These are phyloP conservation scores for Xylaria longipes DNA, from an alignment of 495 filamentous ascomycete species.

Conservation along the genomic window DNA sequence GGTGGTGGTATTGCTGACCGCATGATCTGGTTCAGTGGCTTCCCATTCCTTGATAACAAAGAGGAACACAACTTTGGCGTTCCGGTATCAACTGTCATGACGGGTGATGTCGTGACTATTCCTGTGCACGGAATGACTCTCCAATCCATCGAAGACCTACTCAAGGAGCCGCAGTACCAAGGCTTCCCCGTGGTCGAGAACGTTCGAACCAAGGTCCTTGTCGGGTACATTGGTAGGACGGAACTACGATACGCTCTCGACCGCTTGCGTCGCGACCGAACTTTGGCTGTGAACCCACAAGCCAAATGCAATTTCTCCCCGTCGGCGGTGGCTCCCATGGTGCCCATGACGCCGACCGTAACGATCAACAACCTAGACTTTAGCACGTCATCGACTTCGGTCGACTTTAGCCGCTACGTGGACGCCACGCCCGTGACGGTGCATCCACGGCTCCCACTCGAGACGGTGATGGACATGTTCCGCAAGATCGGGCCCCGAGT, in stretches of 20 bases:
- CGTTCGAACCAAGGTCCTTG: constrained; percentile 67
- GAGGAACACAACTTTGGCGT: constrained; percentile 98
- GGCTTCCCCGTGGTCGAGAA: constrained; percentile 94
- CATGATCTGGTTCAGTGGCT: constrained; percentile 99
- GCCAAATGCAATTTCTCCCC: constrained; percentile 78
- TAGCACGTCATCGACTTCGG: constrained; percentile 55
- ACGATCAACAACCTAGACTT: constrained; percentile 54
- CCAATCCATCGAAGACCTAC: constrained; percentile 72
- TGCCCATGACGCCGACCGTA: constrained; percentile 67
- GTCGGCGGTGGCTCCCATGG: constrained; percentile 56
- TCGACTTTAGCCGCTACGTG: constrained; percentile 89
- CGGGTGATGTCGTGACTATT: constrained; percentile 73
- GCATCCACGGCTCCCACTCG: constrained; percentile 88
- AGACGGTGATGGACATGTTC: constrained; percentile 99
- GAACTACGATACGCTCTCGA: constrained; percentile 94
- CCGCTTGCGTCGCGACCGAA: constrained; percentile 76
- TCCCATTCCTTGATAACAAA: constrained; percentile 97
- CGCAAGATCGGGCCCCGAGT: constrained; percentile 97
- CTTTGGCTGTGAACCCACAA: constrained; percentile 66
- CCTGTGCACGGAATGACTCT: constrained; percentile 78
- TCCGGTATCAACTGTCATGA: constrained; percentile 93
- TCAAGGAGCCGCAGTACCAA: constrained; percentile 85
- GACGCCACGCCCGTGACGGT: constrained; percentile 90
- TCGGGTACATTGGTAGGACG: constrained; percentile 95
- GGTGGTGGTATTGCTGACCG: constrained; percentile 97